Evolutionary conservation across 1,284 basidiomycete genomes (phyloP), one percentile per base, ranked within the genome.

Genomic region (Leucoagaricus sp.): DNA sequence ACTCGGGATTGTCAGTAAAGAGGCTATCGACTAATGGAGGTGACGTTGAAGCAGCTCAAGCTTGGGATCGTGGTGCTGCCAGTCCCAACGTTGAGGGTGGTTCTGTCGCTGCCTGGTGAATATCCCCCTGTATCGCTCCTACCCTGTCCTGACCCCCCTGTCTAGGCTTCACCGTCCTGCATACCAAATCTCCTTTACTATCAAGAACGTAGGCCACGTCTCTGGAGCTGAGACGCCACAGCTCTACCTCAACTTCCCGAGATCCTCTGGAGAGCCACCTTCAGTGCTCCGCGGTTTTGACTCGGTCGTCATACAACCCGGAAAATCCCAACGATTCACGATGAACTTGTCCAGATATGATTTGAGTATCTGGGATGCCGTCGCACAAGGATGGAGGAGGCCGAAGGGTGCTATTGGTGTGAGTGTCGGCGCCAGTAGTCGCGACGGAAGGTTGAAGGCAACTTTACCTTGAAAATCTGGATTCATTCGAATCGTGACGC

Each of bases 271-370:
- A 15, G 81, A 85, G 58, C 85, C 87, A 1, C 87, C 87, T 0
- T 79, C 78, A 8, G 64, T 87, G 49, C 71, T 90, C 31, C 83
- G 80, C 64, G 87, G 87, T 3, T 90, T 90, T 69, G 83, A 81
- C n/a, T 74, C 85, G 58, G 69, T 85, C 9, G 76, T 76, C 23
- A 61, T 87, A 0, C 58, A 64, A 0, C 75, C 84, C 1, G 82
- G 81, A 0, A 67, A 83, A 60, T 78, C 70, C 12, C 69, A 67
- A 57, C 69, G 61, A 1, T 82, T 83, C 1, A 76, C 73, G 0
- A 78, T 90, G 63, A 74, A 72, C n/a, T 73, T 90, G 28, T 85
- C 86, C 15, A 77, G 85, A 28, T 83, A 87, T 61, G 84, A 86
- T 61, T 64, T 89, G 58, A 84, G 82, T 21, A 73, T 83, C 56